These are phyloP conservation scores for Plantago major DNA, from an alignment of 257 asterid species.

Conservation along the genomic window DNA sequence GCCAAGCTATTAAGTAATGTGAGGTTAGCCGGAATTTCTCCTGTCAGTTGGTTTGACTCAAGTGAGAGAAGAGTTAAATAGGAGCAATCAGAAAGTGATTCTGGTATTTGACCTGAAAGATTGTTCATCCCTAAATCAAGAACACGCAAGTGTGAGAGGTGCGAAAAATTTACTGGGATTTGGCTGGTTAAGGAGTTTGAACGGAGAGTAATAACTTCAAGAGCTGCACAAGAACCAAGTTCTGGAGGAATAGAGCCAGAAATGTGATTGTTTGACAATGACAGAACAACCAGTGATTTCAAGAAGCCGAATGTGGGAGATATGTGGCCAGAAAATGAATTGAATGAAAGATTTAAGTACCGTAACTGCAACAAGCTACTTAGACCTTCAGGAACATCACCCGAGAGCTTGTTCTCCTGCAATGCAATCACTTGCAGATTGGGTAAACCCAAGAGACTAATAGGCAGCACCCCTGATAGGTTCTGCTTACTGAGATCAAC, in stretches of 20 bases:
- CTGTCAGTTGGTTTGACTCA: constrained; percentile 42
- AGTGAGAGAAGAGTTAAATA: constrained; percentile 39
- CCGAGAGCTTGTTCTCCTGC: constrained; percentile 55
- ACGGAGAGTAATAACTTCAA: constrained; percentile 44
- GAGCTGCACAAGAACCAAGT: constrained; percentile 55
- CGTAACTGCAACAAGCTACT: constrained; percentile 56
- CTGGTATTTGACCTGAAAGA: constrained; percentile 52
- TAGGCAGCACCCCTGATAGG: constrained; percentile 55
- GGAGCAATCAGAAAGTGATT: constrained; percentile 48
- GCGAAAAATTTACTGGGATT: constrained; percentile 45
- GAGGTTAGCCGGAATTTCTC: constrained; percentile 52
- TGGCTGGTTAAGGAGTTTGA: constrained; percentile 47
- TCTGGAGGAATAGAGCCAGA: constrained; percentile 55
- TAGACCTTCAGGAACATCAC: constrained; percentile 64
- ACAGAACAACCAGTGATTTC: constrained; percentile 51
- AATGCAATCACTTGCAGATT: constrained; percentile 62
- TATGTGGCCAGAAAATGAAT: constrained; percentile 54
- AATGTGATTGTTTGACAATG: constrained; percentile 51
- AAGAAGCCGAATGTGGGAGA: constrained; percentile 63
- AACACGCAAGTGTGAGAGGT: constrained; percentile 37
- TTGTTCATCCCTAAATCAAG: constrained; percentile 64
- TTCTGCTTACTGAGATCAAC: constrained; percentile 63
- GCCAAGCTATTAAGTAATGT: constrained; percentile 39
- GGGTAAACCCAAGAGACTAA: constrained; percentile 61
- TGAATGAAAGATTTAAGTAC: constrained; percentile 58